These are phyloP conservation scores for Punctularia strigosozonata DNA, from an alignment of 768 basidiomycete species.

Conservation along the genomic window DNA sequence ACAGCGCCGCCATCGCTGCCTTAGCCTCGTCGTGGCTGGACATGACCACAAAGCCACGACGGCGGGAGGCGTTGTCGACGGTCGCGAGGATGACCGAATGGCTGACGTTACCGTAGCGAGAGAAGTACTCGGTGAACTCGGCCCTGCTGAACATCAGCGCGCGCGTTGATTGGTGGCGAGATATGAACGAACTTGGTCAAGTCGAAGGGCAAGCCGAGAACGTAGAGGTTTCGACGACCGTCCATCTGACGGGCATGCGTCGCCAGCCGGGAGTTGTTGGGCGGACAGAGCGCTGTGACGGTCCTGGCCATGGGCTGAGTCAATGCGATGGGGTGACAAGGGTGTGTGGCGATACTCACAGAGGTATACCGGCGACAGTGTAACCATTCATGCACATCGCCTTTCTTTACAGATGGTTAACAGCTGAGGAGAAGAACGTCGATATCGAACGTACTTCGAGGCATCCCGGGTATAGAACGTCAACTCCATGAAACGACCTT, in stretches of 20 bases:
- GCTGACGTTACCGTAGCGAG: constrained; percentile 51
- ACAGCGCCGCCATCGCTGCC: constrained; percentile 51
- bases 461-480: constrained; percentile 41
- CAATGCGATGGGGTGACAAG: background rate
- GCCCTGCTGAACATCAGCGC: constrained; percentile 14
- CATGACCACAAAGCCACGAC: constrained; percentile 81
- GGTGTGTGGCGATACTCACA: constrained; percentile 30
- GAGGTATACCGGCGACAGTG: constrained; percentile 35
- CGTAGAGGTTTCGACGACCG: constrained; percentile 67
- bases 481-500: constrained; percentile 34
- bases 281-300: constrained; percentile 11
- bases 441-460: constrained; percentile 30
- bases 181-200: constrained; percentile 49
- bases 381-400: constrained; percentile 59
- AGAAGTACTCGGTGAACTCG: constrained; percentile 53
- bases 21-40: constrained; percentile 60
- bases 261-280: constrained; percentile 10
- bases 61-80: constrained; percentile 71
- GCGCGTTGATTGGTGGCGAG: background rate
- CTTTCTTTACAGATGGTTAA: constrained; percentile 29
- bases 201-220: constrained; percentile 74
- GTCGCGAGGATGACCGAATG: constrained; percentile 79
- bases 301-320: constrained; percentile 6
- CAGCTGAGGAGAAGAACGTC: constrained; percentile 4
- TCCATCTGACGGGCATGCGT: constrained; percentile 26